Conservation (phyloP, 2,329 filamentous ascomycete species). For the Sarocladiaceae sp. region DNA sequence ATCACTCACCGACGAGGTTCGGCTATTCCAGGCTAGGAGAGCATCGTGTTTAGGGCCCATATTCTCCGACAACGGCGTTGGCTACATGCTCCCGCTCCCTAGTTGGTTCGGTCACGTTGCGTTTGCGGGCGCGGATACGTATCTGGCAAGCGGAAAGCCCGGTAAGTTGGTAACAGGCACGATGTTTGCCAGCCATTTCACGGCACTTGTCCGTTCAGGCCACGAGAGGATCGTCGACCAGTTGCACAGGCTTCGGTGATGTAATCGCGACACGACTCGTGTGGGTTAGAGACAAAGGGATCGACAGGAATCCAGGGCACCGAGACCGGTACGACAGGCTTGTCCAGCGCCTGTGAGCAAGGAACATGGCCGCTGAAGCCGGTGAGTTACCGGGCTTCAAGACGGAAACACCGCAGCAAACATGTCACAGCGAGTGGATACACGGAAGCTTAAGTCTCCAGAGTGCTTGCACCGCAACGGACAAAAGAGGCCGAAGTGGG, state of each 20-base stretch:
- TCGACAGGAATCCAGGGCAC: no score
- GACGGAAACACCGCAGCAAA: not conserved
- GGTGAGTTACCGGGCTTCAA: not conserved
- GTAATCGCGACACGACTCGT: not conserved
- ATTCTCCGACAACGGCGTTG: constrained; percentile 5
- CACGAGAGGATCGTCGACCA: no score
- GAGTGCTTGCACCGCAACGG: no score
- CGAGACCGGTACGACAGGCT: not conserved
- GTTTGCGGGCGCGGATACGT: not conserved
- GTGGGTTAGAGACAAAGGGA: no score
- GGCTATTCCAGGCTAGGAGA: not conserved
- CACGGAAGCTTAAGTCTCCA: not conserved
- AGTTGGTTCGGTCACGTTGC: not conserved
- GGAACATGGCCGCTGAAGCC: not conserved
- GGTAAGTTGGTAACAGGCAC: not conserved
- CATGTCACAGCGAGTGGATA: not conserved
- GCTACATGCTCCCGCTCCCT: not conserved
- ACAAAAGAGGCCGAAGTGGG: no score
- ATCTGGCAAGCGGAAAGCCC: not conserved
- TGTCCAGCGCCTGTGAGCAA: not conserved
- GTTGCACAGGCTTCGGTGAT: not conserved
- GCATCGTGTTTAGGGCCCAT: not conserved
- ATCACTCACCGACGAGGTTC: not conserved
- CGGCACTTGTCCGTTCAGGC: no score
- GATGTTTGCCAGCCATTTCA: not conserved